These are phyloP conservation scores for Murraya koenigii DNA, from an alignment of 345 rosid genomes.

Conservation along the genomic window DNA sequence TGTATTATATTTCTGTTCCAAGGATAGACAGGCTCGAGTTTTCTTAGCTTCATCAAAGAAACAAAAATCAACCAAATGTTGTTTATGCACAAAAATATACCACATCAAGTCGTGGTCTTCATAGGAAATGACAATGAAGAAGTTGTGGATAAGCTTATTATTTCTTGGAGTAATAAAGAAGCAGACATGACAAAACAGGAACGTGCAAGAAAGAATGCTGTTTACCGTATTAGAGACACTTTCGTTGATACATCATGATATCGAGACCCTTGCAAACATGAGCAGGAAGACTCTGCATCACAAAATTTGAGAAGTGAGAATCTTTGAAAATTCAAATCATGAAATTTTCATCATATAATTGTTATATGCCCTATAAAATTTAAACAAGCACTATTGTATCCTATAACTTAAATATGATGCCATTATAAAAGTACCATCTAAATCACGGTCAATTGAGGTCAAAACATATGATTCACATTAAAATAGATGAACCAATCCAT, in stretches of 20 bases:
- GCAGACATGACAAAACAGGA: background rate
- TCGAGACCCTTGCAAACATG: slow-evolving; percentile 14
- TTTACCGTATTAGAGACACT: slow-evolving; percentile 32
- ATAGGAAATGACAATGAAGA: background rate
- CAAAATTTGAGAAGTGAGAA: slow-evolving; percentile 6
- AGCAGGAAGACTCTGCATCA: slow-evolving; percentile 33
- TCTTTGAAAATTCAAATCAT: background rate
- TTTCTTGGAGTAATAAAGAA: background rate
- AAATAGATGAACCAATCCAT: background rate
- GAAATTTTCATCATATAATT: background rate
- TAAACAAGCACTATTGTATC: background rate
- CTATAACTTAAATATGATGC: background rate
- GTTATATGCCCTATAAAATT: background rate
- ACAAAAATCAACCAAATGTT: background rate
- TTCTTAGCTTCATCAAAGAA: background rate
- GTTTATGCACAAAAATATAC: background rate
- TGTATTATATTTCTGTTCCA: background rate
- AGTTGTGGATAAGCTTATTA: background rate
- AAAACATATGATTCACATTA: background rate
- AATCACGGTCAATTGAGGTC: background rate
- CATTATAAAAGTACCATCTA: background rate
- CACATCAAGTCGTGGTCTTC: background rate
- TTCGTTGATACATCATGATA: slow-evolving; percentile 9
- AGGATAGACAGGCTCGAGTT: background rate
- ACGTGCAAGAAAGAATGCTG: slow-evolving; percentile 9